Percentiles rank a stretch among this genome's conserved stretches.
Conservation (phyloP, 1,139 yeast species). For the Saccharomycopsis crataegensis region DNA sequence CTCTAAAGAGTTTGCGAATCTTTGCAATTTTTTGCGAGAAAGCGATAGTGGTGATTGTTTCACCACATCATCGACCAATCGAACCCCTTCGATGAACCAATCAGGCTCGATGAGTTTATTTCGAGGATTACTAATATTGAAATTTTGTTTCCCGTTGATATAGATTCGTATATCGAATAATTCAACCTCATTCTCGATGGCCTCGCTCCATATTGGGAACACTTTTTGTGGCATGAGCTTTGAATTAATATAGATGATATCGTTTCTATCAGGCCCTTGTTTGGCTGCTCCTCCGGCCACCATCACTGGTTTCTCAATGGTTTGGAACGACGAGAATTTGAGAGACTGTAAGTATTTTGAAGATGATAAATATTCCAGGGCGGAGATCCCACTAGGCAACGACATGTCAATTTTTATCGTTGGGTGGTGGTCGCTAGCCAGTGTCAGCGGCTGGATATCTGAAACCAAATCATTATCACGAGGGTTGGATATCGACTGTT, state of each 20-base stretch:
- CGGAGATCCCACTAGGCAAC: slow-evolving; percentile 1
- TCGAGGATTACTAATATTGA: background rate
- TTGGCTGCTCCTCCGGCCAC: slow-evolving; percentile 1
- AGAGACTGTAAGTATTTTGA: slow-evolving; percentile 7
- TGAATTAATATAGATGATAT: slow-evolving; percentile 13
- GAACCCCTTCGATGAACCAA: too few relatives aligned
- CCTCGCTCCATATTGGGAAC: slow-evolving; percentile 11
- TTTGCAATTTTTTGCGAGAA: too few relatives aligned
- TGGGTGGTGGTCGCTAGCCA: too few relatives aligned
- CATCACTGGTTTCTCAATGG: slow-evolving; percentile 2
- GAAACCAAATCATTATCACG: too few relatives aligned
- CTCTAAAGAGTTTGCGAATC: too few relatives aligned
- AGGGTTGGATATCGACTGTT: too few relatives aligned
- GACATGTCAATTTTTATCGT: background rate
- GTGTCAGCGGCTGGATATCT: too few relatives aligned
- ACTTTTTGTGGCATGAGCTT: slow-evolving; percentile 11
- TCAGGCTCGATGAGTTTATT: too few relatives aligned
- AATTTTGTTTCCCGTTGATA: slow-evolving; percentile 3
- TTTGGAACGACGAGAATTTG: background rate
- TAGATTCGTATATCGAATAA: background rate
- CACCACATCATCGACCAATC: too few relatives aligned
- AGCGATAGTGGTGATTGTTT: too few relatives aligned
- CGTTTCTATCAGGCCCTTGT: slow-evolving; percentile 12
- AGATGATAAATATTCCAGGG: slow-evolving; percentile 5
- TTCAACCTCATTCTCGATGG: background rate